phyloP scores from a whole-genome alignment of 2,329 filamentous ascomycete genomes.

The Thermothelomyces thermophilus region DNA sequence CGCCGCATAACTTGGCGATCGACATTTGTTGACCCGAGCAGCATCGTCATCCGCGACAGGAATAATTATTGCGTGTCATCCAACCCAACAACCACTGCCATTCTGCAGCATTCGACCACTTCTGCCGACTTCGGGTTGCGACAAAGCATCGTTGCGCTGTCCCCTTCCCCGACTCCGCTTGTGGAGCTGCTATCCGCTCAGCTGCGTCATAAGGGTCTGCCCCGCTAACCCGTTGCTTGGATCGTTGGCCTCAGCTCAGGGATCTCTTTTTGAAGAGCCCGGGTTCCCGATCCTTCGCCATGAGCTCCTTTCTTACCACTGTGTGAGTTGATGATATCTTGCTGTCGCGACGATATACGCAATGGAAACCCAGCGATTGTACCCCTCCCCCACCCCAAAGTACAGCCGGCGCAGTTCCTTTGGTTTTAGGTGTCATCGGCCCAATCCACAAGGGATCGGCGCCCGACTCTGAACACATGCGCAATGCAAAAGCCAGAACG shows the following conservation, averaged over 20 bases:
- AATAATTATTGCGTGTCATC: too few species aligned
- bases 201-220: constrained; percentile 20
- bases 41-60: background rate
- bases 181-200: constrained; percentile 11
- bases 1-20: background rate
- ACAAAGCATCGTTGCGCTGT: constrained; percentile 10
- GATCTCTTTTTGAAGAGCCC: constrained; percentile 15
- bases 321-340: constrained; percentile 53
- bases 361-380: constrained; percentile 15
- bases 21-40: constrained; percentile 7
- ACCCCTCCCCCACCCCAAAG: background rate
- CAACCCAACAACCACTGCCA: background rate
- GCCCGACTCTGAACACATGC: background rate
- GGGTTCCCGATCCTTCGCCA: constrained; percentile 30
- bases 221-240: constrained; percentile 20
- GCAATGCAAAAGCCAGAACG: background rate
- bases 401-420: constrained; percentile 28
- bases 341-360: background rate
- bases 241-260: constrained; percentile 15
- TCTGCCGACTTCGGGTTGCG: constrained; percentile 10
- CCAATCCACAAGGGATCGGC: constrained; percentile 2
- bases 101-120: constrained; percentile 1
- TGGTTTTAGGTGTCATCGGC: background rate
- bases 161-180: constrained; percentile 5
- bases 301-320: constrained; percentile 76